Percentiles rank a stretch among this genome's conserved stretches.
These are phyloP conservation scores for Acacia acuminata DNA, from an alignment of 306 rosid genomes.

Conservation along the genomic window DNA sequence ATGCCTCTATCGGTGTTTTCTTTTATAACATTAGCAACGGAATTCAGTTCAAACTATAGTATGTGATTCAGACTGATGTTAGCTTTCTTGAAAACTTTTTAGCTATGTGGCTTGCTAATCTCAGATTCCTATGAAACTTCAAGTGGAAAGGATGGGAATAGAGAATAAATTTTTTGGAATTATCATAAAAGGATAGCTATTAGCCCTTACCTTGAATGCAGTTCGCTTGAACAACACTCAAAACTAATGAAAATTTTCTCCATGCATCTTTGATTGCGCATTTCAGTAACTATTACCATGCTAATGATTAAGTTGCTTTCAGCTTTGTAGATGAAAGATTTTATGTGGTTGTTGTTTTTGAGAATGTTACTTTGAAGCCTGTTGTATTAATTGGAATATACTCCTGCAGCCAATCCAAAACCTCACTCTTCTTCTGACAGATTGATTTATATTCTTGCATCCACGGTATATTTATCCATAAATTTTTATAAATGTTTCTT, in stretches of 20 bases:
- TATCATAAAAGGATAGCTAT: neutral
- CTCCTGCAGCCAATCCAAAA: neutral
- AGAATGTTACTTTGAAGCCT: neutral
- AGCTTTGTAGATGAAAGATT: neutral
- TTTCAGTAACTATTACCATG: slow-evolving; percentile 3
- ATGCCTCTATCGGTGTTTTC: slow-evolving; percentile 25
- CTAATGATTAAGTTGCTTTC: neutral
- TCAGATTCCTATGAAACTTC: neutral
- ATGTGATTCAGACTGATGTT: neutral
- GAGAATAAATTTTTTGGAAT: neutral
- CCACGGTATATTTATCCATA: slow-evolving; percentile 8
- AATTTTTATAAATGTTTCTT: slow-evolving; percentile 24
- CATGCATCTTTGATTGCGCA: neutral
- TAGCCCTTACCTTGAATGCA: neutral
- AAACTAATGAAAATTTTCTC: neutral
- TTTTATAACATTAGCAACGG: neutral
- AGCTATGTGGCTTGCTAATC: neutral
- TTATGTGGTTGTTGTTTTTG: neutral
- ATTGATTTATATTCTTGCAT: slow-evolving; percentile 27
- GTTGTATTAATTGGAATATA: neutral
- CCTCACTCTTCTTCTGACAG: slow-evolving; percentile 5
- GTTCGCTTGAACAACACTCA: neutral
- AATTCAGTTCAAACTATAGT: neutral
- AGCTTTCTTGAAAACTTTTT: neutral
- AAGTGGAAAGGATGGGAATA: neutral